These are phyloP conservation scores for Lunasporangiospora selenospora DNA, from an alignment of 192 early-diverging fungal genomes.

Conservation along the genomic window DNA sequence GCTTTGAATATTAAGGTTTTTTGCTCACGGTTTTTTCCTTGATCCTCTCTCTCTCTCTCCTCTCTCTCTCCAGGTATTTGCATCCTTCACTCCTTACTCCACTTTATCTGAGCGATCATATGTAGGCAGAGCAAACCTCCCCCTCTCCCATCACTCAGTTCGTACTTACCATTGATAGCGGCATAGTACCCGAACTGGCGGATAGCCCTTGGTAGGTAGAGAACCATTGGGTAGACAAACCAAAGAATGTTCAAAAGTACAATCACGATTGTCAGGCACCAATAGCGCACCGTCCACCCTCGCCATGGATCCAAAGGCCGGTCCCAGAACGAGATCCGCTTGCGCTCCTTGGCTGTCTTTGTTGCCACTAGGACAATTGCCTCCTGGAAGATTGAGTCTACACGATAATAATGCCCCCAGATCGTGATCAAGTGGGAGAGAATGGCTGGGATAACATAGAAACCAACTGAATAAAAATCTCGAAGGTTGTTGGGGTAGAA, in stretches of 20 bases:
- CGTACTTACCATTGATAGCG: constrained; percentile 26
- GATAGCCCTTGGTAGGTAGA: constrained; percentile 6
- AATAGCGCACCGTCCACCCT: constrained; percentile 22
- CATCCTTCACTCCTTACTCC: no score
- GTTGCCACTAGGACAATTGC: constrained; percentile 16
- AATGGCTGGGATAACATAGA: constrained; percentile 22
- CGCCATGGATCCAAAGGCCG: constrained; percentile 35
- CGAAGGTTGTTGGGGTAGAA: constrained; percentile 29
- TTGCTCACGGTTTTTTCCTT: no score
- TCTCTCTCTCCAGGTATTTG: no score
- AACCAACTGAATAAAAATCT: constrained; percentile 10
- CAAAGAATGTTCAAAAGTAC: constrained; percentile 23
- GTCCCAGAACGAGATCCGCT: constrained; percentile 29
- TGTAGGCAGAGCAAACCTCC: no score
- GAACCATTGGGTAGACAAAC: constrained; percentile 31
- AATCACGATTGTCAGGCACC: constrained; percentile 12
- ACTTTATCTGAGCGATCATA: no score
- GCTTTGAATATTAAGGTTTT: no score
- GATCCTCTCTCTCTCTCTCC: no score
- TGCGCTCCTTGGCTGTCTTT: background rate
- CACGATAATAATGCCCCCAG: constrained; percentile 40
- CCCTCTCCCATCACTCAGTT: no score
- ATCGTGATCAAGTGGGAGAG: constrained; percentile 32
- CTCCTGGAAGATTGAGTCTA: constrained; percentile 21
- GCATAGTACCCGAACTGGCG: constrained; percentile 19